These are phyloP conservation scores for Candida sanyaensis DNA, from an alignment of 1,139 yeast genomes.

Conservation along the genomic window DNA sequence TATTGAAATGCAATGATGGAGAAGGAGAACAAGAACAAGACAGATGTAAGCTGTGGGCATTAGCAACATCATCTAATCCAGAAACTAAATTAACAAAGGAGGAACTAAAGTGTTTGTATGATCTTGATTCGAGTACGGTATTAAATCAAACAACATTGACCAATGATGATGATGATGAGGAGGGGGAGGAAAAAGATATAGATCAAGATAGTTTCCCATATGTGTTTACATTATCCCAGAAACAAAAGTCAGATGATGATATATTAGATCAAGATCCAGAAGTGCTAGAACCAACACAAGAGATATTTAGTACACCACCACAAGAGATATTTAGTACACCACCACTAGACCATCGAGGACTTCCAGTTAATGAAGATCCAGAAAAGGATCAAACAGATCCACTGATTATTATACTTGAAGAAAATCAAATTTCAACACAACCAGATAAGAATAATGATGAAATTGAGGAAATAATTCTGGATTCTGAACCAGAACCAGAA, in stretches of 20 bases:
- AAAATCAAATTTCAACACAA: conserved; percentile 5
- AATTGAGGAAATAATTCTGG: conserved; percentile 23
- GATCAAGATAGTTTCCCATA: not conserved
- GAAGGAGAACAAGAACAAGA: not conserved
- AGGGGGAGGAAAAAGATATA: conserved; percentile 11
- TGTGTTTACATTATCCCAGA: not conserved
- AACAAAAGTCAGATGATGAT: not conserved
- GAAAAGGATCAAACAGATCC: not conserved
- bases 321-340: conserved; percentile 4
- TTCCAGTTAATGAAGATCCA: not conserved
- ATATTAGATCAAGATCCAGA: too few relatives aligned
- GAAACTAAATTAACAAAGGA: conserved; percentile 28
- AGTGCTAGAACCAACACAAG: not conserved
- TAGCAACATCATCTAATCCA: conserved; percentile 40
- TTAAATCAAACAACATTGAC: conserved; percentile 8
- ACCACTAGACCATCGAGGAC: not conserved
- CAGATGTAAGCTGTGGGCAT: conserved; percentile 31
- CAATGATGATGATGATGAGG: conserved; percentile 21
- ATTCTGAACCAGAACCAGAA: conserved; percentile 32
- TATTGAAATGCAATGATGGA: not conserved
- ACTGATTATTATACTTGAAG: not conserved
- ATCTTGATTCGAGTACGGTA: conserved; percentile 25
- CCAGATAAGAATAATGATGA: conserved; percentile 3
- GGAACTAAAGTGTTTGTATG: conserved; percentile 40
- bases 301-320: conserved; percentile 2